Evolutionary conservation across 306 rosid genomes (phyloP), one percentile per base, ranked within the genome.

Genomic region (Pyrus pyrifolia): DNA sequence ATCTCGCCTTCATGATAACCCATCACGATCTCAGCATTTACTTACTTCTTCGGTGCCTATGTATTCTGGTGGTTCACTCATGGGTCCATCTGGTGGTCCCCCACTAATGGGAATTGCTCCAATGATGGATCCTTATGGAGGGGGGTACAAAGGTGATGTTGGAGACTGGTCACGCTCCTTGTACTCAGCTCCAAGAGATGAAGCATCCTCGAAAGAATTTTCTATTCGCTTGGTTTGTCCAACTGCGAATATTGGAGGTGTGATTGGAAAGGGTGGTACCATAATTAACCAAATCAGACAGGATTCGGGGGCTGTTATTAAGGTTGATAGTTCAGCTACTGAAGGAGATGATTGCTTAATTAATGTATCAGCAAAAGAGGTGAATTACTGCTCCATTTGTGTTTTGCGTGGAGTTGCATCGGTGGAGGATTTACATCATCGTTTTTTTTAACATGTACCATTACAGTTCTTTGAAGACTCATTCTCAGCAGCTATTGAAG

Each of bases 231-330:
- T 96, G 84, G 81, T 96, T 78, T 96, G 99, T 77, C 99, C 98
- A 29, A 92, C 86, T 58, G 91, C 84, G 35, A 96, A 92, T 83
- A 88, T 92, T 77, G 99, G 99, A 35, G 97, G 99, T 15, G 99
- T 96, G 78, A 96, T 96, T 80, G 99, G 99, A 72, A 96, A 96
- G 87, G 99, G 99, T 74, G 99, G 99, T 80, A 83, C 22, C 35
- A 83, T 96, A 66, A 92, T 96, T 74, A 96, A 96, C 86, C 99
- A 96, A 83, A 89, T 96, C 75, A 88, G 99, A 82, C 97, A 96
- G 87, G 98, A 96, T 2, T 86, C 99, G 21, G 94, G 93, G 46
- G 99, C 99, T 78, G 87, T 84, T 27, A 89, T 96, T 62, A 96
- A 96, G 82, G 99, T 96, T 82, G 99, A 91, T 82, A 92, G 97